Evolutionary conservation across 768 basidiomycete genomes (phyloP).

Genomic region (Dentipellis sp.): DNA sequence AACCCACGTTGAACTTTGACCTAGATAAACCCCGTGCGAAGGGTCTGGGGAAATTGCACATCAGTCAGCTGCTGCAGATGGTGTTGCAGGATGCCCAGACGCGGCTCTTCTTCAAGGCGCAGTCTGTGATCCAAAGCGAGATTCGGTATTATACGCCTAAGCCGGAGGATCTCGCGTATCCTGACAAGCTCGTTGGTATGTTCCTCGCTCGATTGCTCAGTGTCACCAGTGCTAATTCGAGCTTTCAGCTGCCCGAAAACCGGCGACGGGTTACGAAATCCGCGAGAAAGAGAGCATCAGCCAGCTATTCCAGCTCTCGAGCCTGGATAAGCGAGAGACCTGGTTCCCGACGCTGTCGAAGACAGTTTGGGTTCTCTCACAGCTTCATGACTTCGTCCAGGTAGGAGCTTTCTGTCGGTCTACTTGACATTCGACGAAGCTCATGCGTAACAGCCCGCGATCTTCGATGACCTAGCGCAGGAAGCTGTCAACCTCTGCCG

Average conservation of each 20-base stretch:
- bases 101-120: slow-evolving; percentile 90
- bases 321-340: slow-evolving; percentile 65
- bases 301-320: slow-evolving; percentile 61
- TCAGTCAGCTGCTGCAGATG: slow-evolving; percentile 76
- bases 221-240: slow-evolving; percentile 1
- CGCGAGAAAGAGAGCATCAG: slow-evolving; percentile 64
- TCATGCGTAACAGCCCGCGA: slow-evolving; percentile 56
- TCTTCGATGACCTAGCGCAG: slow-evolving; percentile 95
- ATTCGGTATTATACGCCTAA: slow-evolving; percentile 77
- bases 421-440: background rate
- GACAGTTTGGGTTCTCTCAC: slow-evolving; percentile 86
- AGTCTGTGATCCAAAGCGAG: slow-evolving; percentile 82
- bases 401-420: slow-evolving; percentile 30
- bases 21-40: slow-evolving; percentile 20
- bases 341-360: slow-evolving; percentile 91
- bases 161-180: slow-evolving; percentile 77
- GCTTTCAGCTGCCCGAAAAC: slow-evolving; percentile 35
- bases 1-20: slow-evolving; percentile 15
- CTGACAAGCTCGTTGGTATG: slow-evolving; percentile 69
- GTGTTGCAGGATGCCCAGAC: slow-evolving; percentile 96
- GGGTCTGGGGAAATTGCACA: slow-evolving; percentile 58
- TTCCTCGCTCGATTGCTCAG: slow-evolving; percentile 4
- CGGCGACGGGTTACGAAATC: slow-evolving; percentile 33
- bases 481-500: slow-evolving; percentile 82
- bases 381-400: slow-evolving; percentile 88